Evolutionary conservation across 306 rosid genomes (phyloP).

Genomic region (Carpinus viminea): DNA sequence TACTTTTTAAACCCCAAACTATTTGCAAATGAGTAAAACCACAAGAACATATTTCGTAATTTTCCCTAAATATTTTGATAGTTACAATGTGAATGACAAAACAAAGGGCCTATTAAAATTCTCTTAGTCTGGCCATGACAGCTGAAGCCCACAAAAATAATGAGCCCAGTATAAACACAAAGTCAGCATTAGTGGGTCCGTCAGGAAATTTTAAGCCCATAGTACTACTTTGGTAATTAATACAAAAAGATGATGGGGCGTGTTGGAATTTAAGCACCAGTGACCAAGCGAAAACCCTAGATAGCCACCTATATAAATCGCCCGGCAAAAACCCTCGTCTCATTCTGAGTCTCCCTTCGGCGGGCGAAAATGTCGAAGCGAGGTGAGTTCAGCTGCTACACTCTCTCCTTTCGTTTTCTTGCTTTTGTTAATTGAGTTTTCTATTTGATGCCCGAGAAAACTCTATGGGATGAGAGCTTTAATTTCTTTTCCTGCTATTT

Average conservation of each 20-base stretch:
- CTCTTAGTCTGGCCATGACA: background rate
- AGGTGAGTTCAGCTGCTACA: conserved; percentile 31
- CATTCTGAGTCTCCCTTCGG: conserved; percentile 7
- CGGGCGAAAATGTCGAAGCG: conserved; percentile 59
- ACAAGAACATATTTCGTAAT: no score
- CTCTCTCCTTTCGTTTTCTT: background rate
- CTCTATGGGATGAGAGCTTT: background rate
- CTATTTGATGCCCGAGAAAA: conserved; percentile 3
- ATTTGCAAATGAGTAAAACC: no score
- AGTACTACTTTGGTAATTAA: background rate
- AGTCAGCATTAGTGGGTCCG: background rate
- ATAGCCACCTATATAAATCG: conserved; percentile 17
- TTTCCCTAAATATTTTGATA: no score
- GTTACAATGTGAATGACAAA: no score
- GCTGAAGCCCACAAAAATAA: background rate
- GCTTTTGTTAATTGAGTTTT: background rate
- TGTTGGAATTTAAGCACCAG: background rate
- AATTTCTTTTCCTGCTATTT: background rate
- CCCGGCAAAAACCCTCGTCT: conserved; percentile 18
- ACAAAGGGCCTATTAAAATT: no score
- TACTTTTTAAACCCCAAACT: no score
- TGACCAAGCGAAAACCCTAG: conserved; percentile 45
- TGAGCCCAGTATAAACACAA: background rate
- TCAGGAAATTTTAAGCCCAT: no score
- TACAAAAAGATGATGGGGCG: background rate